phyloP scores from a whole-genome alignment of 768 basidiomycete genomes.

The Leccinum variicolor region DNA sequence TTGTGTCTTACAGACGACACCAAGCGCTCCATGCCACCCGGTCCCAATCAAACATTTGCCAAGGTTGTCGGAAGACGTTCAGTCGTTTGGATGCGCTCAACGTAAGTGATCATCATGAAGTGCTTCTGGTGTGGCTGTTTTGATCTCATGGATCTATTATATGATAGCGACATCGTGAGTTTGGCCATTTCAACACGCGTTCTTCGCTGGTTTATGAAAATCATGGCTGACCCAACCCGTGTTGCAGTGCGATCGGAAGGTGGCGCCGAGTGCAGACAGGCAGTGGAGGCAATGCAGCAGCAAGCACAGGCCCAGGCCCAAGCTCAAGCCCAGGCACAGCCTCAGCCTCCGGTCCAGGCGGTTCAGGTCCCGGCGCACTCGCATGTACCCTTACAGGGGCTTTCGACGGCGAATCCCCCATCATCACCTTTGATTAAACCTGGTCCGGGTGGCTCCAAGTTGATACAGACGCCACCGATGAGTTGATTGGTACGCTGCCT shows the following conservation, averaged over 20 bases:
- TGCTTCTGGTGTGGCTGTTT: constrained; percentile 24
- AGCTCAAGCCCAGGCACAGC: constrained; percentile 16
- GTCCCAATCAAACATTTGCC: constrained; percentile 80
- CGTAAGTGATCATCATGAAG: constrained; percentile 52
- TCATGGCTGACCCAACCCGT: constrained; percentile 22
- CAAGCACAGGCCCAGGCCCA: constrained; percentile 30
- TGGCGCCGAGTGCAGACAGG: constrained; percentile 68
- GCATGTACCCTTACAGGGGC: constrained; percentile 22
- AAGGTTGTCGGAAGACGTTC: constrained; percentile 93
- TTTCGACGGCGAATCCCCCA: constrained; percentile 15
- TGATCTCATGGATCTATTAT: constrained; percentile 25
- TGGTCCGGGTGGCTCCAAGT: constrained; percentile 21
- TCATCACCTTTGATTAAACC: constrained; percentile 21
- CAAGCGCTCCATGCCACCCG: constrained; percentile 86
- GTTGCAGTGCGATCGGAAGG: constrained; percentile 77
- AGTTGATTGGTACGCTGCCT: constrained; percentile 10
- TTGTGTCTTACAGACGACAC: constrained; percentile 57
- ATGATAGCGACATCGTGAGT: constrained; percentile 73
- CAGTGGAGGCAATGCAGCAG: constrained; percentile 37
- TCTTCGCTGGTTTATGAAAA: constrained; percentile 22
- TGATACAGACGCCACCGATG: constrained; percentile 15
- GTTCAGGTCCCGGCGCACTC: constrained; percentile 19
- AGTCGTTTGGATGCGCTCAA: constrained; percentile 92
- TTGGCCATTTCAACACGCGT: constrained; percentile 18
- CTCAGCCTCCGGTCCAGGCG: constrained; percentile 21